These are phyloP conservation scores for Cryphonectria radicalis DNA, from an alignment of 2,329 filamentous ascomycete genomes.

Conservation along the genomic window DNA sequence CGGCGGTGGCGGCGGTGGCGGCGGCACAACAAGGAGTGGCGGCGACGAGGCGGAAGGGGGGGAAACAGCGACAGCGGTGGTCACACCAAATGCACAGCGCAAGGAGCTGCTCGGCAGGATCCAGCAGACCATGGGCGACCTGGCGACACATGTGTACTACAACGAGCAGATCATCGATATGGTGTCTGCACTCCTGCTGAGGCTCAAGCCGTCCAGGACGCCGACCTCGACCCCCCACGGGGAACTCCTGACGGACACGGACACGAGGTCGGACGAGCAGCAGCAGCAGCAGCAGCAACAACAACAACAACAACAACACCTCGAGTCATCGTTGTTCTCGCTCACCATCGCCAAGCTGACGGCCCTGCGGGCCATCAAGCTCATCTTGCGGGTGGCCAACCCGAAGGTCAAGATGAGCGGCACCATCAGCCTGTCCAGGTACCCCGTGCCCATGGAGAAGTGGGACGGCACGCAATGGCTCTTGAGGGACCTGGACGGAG, in stretches of 20 bases:
- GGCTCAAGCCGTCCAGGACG: slow-evolving; percentile 69
- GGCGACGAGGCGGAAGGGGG: slow-evolving; percentile 29
- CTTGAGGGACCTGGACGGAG: slow-evolving; percentile 75
- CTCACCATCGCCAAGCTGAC: slow-evolving; percentile 60
- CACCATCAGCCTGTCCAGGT: slow-evolving; percentile 69
- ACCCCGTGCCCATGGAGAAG: slow-evolving; percentile 75
- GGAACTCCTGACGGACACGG: slow-evolving; percentile 55
- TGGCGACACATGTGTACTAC: slow-evolving; percentile 96
- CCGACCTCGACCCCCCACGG: slow-evolving; percentile 47
- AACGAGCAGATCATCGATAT: slow-evolving; percentile 95
- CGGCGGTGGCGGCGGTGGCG: slow-evolving; percentile 33
- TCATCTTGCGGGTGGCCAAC: slow-evolving; percentile 82
- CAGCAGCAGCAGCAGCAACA: slow-evolving; percentile 32
- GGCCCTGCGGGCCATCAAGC: slow-evolving; percentile 79
- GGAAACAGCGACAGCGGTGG: slow-evolving; percentile 29
- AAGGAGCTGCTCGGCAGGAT: slow-evolving; percentile 71
- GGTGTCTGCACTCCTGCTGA: slow-evolving; percentile 77
- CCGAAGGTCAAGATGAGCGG: slow-evolving; percentile 61
- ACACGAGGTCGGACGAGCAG: slow-evolving; percentile 44
- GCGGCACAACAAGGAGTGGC: slow-evolving; percentile 28
- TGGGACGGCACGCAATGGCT: slow-evolving; percentile 99
- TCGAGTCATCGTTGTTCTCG: slow-evolving; percentile 58
- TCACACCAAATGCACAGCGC: slow-evolving; percentile 52
- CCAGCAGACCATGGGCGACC: slow-evolving; percentile 82
- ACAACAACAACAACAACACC: slow-evolving; percentile 27